phyloP scores from a whole-genome alignment of 257 asterid species.

The Capsicum baccatum region DNA sequence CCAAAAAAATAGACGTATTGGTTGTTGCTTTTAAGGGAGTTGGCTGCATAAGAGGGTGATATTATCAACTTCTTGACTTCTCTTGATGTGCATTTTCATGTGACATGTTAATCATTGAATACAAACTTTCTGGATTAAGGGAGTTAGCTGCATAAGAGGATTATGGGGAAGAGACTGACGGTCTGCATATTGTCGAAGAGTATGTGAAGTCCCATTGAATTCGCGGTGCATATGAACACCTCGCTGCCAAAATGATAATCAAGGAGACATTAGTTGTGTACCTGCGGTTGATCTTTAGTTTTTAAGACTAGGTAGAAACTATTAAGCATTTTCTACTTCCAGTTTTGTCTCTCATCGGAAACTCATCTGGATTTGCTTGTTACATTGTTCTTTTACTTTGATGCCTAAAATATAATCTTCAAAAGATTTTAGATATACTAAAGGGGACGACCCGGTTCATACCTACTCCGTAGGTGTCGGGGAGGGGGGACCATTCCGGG shows the following conservation, averaged over 20 bases:
- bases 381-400: not conserved
- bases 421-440: not conserved
- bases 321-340: not conserved
- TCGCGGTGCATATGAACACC: not conserved
- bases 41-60: not conserved
- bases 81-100: not conserved
- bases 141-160: too few relatives aligned
- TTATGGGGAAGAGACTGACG: conserved; percentile 75
- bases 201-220: conserved; percentile 61
- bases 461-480: too few relatives aligned
- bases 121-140: not conserved
- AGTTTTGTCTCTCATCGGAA: not conserved
- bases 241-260: not conserved
- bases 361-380: not conserved
- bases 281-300: not conserved
- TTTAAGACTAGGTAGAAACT: not conserved
- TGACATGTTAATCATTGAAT: not conserved
- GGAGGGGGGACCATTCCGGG: too few relatives aligned
- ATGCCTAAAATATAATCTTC: not conserved
- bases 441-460: too few relatives aligned
- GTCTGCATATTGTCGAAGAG: conserved; percentile 76
- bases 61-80: not conserved
- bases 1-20: not conserved
- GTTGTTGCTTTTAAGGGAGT: not conserved
- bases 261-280: not conserved